Conservation (phyloP, 805 yeast genomes). For the Teunomyces funiuensis region DNA sequence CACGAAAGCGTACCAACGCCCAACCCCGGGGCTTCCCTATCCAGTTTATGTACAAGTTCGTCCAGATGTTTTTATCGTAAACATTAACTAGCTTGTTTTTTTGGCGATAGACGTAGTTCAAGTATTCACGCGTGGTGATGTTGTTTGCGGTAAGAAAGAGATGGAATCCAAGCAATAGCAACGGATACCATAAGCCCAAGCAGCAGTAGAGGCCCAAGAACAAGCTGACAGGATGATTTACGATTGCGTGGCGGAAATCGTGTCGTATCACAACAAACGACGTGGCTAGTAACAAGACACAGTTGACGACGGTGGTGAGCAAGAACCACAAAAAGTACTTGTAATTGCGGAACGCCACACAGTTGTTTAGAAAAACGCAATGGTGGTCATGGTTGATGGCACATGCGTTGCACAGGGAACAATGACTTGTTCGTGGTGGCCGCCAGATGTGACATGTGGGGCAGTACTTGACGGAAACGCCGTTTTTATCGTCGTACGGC, state of each 20-base stretch:
- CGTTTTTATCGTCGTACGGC: slow-evolving; percentile 21
- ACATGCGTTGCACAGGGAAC: slow-evolving; percentile 68
- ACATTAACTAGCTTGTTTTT: slow-evolving; percentile 33
- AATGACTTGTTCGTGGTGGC: slow-evolving; percentile 68
- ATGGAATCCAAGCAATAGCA: slow-evolving; percentile 53
- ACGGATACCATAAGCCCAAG: slow-evolving; percentile 54
- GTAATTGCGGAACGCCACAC: slow-evolving; percentile 42
- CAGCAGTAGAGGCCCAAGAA: slow-evolving; percentile 52
- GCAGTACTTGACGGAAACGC: slow-evolving; percentile 57
- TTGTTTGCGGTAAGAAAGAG: slow-evolving; percentile 52
- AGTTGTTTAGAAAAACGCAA: slow-evolving; percentile 57
- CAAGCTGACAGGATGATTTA: slow-evolving; percentile 38
- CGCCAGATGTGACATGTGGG: slow-evolving; percentile 59
- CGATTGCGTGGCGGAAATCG: slow-evolving; percentile 17
- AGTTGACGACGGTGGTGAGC: slow-evolving; percentile 17
- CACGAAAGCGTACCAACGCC: slow-evolving; percentile 19
- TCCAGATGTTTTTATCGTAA: slow-evolving; percentile 21
- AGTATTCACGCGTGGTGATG: slow-evolving; percentile 72
- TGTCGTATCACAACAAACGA: slow-evolving; percentile 22
- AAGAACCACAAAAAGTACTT: slow-evolving; percentile 36
- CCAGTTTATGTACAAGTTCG: slow-evolving; percentile 39
- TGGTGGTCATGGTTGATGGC: slow-evolving; percentile 70
- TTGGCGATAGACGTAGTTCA: slow-evolving; percentile 44
- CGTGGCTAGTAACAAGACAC: slow-evolving; percentile 19
- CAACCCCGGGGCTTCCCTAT: slow-evolving; percentile 30